These are phyloP conservation scores for Magnaporthiopsis incrustans DNA, from an alignment of 2,329 filamentous ascomycete genomes.

Conservation along the genomic window DNA sequence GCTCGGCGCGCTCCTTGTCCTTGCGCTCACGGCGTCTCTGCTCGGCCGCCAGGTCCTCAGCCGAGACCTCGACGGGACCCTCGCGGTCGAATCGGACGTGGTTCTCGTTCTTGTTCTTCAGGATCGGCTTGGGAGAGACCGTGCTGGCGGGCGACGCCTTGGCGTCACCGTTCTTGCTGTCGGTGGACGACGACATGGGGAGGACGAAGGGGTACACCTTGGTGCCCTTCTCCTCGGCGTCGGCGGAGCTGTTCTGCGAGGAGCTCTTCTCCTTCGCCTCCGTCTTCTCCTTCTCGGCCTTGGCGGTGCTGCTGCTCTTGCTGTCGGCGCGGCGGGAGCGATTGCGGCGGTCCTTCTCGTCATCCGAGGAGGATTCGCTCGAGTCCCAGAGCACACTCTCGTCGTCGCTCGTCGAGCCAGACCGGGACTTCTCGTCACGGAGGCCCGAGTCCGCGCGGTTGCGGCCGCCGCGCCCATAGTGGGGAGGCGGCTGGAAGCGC, in stretches of 20 bases:
- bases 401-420: constrained; percentile 13
- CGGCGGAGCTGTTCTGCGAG: constrained; percentile 10
- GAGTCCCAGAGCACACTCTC: constrained; percentile 21
- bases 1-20: constrained; percentile 21
- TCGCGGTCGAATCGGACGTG: constrained; percentile 46
- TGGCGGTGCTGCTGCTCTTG: constrained; percentile 6
- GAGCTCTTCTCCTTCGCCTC: constrained; percentile 2
- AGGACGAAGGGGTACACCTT: constrained; percentile 33
- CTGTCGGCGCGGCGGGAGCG: constrained; percentile 2
- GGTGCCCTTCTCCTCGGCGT: constrained; percentile 13
- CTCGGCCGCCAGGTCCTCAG: constrained; percentile 20
- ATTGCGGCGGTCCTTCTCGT: constrained; percentile 9
- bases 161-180: constrained; percentile 20
- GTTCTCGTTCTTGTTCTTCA: constrained; percentile 53
- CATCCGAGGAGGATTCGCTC: constrained; percentile 18
- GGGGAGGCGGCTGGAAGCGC: constrained; percentile 11
- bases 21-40: constrained; percentile 18
- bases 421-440: constrained; percentile 9
- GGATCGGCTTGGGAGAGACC: constrained; percentile 46
- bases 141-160: constrained; percentile 25
- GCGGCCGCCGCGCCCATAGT: neutral
- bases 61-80: constrained; percentile 33
- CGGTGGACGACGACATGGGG: constrained; percentile 16
- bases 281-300: constrained; percentile 8
- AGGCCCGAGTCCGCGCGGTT: constrained; percentile 15